Evolutionary conservation across 495 filamentous ascomycete species (phyloP).

Genomic region (Aspergillus kassunensis): DNA sequence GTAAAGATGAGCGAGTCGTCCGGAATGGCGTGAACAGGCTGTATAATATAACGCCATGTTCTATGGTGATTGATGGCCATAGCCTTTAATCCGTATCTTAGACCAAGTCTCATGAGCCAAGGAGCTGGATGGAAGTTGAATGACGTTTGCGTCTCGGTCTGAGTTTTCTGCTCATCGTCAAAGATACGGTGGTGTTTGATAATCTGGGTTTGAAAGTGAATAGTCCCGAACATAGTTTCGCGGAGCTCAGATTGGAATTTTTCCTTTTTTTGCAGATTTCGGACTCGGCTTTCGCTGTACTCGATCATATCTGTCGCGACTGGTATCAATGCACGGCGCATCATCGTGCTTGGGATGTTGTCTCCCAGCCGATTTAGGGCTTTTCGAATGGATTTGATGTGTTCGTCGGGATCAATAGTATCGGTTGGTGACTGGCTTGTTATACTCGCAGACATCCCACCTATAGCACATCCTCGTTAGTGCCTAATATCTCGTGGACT

Average conservation of each 20-base stretch:
- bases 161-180: neutral
- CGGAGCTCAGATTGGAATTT: neutral
- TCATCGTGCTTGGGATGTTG: neutral
- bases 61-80: neutral
- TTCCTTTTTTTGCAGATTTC: neutral
- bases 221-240: neutral
- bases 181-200: too few species aligned
- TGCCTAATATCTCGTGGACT: too few species aligned
- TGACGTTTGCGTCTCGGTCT: neutral
- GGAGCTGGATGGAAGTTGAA: neutral
- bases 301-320: neutral
- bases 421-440: neutral
- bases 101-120: neutral
- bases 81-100: neutral
- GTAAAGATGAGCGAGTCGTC: neutral
- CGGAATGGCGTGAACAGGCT: neutral
- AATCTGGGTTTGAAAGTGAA: neutral
- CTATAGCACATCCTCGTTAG: too few species aligned
- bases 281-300: neutral
- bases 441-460: neutral
- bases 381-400: neutral
- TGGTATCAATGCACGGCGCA: neutral
- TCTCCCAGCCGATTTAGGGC: neutral
- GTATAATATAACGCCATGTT: neutral
- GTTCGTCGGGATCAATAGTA: neutral